Conservation (phyloP, 768 basidiomycete genomes). For the Hericium erinaceus region DNA sequence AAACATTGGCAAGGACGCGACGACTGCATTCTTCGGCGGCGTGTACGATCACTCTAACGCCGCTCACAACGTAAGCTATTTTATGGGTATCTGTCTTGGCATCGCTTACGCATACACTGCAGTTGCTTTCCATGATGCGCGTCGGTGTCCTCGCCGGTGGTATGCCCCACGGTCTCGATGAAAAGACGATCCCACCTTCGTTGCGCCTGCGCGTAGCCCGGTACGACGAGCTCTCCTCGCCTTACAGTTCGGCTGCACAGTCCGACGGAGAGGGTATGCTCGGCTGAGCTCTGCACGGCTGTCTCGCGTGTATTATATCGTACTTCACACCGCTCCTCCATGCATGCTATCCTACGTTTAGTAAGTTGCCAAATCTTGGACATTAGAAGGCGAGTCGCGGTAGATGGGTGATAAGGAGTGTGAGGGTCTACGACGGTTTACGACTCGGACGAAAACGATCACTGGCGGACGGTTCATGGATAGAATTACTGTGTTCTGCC, state of each 20-base stretch:
- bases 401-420: too few species aligned
- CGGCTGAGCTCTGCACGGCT: conserved; percentile 15
- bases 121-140: conserved; percentile 52
- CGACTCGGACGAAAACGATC: too few species aligned
- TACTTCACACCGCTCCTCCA: too few species aligned
- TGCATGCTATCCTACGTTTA: too few species aligned
- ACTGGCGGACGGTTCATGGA: too few species aligned
- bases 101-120: background rate
- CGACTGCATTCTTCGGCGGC: conserved; percentile 90
- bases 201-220: conserved; percentile 38
- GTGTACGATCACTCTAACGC: conserved; percentile 87
- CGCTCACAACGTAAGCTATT: conserved; percentile 61
- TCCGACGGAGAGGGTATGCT: conserved; percentile 26
- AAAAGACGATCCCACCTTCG: conserved; percentile 37
- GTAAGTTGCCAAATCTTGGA: too few species aligned
- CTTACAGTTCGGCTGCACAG: conserved; percentile 24
- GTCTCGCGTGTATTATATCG: background rate
- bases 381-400: too few species aligned
- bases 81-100: background rate
- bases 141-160: conserved; percentile 49
- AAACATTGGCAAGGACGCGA: conserved; percentile 84
- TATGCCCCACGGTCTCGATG: conserved; percentile 40
- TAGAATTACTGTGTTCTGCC: too few species aligned
- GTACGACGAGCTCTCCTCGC: conserved; percentile 25
- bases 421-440: too few species aligned